Evolutionary conservation across 2,329 filamentous ascomycete species (phyloP).

Genomic region (Helicocarpus griseus): DNA sequence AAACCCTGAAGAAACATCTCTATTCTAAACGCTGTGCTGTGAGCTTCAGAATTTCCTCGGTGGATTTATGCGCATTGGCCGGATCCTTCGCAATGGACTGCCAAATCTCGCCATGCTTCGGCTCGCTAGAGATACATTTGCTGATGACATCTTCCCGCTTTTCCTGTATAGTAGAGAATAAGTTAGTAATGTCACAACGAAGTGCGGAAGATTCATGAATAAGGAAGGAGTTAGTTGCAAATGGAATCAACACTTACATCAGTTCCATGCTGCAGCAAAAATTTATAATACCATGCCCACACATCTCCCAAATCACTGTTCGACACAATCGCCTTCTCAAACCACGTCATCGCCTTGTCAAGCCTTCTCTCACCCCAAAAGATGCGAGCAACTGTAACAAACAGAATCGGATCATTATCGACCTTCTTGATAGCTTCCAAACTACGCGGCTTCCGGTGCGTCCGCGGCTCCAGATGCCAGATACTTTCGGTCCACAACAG

Average conservation of each 20-base stretch:
- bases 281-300: conserved; percentile 98
- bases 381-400: conserved; percentile 85
- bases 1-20: background rate
- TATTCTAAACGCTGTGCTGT: conserved; percentile 47
- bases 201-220: conserved; percentile 7
- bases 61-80: conserved; percentile 61
- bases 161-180: conserved; percentile 40
- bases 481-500: conserved; percentile 91
- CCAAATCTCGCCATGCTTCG: conserved; percentile 88
- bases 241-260: conserved; percentile 41
- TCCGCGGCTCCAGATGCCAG: conserved; percentile 83
- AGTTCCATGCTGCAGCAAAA: conserved; percentile 82
- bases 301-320: conserved; percentile 83
- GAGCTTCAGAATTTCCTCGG: conserved; percentile 73
- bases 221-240: no score
- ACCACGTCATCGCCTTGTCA: conserved; percentile 94
- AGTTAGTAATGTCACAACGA: conserved; percentile 4
- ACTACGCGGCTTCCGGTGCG: conserved; percentile 82
- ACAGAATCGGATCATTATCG: conserved; percentile 80
- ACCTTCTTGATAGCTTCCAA: conserved; percentile 96
- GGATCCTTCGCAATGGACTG: conserved; percentile 78
- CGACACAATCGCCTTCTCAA: conserved; percentile 84
- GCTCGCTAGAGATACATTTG: conserved; percentile 76
- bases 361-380: conserved; percentile 91
- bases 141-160: conserved; percentile 75